These are phyloP conservation scores for Plantago major DNA, from an alignment of 257 asterid species.

Conservation along the genomic window DNA sequence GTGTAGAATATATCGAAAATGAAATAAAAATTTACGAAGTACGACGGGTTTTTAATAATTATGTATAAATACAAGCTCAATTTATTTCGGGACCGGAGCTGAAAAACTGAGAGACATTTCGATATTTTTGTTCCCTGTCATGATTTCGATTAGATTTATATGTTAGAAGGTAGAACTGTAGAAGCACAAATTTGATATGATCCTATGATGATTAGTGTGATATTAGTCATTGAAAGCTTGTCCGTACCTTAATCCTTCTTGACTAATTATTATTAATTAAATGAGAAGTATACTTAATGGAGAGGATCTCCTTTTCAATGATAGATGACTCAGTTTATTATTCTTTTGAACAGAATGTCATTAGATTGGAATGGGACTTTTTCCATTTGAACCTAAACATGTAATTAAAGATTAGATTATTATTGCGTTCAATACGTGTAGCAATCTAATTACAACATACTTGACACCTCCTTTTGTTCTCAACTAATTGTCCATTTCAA, in stretches of 20 bases:
- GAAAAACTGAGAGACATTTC: too few species aligned
- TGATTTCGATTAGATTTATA: too few species aligned
- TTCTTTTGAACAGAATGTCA: conserved; percentile 16
- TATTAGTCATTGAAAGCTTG: too few species aligned
- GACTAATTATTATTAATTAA: neutral
- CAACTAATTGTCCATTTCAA: conserved; percentile 15
- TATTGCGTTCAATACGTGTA: conserved; percentile 22
- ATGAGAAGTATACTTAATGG: neutral
- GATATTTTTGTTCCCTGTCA: too few species aligned
- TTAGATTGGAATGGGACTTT: conserved; percentile 14
- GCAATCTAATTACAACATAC: neutral
- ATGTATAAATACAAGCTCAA: too few species aligned
- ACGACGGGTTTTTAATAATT: too few species aligned
- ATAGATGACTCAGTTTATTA: conserved; percentile 9
- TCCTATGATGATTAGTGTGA: too few species aligned
- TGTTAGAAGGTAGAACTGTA: too few species aligned
- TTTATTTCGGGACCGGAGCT: too few species aligned
- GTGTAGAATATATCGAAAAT: too few species aligned
- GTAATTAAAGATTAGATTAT: neutral
- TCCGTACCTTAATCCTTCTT: neutral
- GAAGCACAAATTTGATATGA: too few species aligned
- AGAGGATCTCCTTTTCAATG: conserved; percentile 18
- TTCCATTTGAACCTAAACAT: conserved; percentile 9
- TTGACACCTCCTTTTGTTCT: neutral
- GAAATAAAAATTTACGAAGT: too few species aligned